Evolutionary conservation across 176 grass and related monocot genomes (phyloP).

Genomic region (Rhipidocladum racemiflorum): DNA sequence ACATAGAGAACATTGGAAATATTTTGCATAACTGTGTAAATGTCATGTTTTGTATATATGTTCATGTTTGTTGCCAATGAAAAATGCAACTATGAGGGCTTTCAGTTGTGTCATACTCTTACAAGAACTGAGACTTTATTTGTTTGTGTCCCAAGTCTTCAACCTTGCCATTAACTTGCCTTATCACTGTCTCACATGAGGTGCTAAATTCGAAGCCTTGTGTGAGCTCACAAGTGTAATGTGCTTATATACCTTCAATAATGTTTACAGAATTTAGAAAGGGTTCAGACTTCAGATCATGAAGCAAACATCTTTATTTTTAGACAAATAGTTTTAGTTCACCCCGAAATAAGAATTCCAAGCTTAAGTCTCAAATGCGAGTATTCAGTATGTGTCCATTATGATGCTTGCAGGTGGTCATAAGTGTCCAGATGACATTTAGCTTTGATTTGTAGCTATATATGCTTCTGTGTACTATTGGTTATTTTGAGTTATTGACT

Average conservation of each 20-base stretch:
- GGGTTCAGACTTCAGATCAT: not conserved
- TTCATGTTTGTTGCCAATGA: not conserved
- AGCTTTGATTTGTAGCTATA: conserved; percentile 19
- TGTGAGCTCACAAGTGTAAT: not conserved
- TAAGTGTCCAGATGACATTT: conserved; percentile 2
- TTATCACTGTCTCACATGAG: not conserved
- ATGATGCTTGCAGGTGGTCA: not conserved
- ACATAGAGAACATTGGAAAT: not conserved
- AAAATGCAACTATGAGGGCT: not conserved
- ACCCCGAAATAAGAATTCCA: conserved; percentile 7
- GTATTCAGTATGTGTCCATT: conserved; percentile 1
- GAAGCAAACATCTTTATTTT: not conserved
- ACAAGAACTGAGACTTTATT: not conserved
- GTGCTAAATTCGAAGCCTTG: not conserved
- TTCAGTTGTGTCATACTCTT: not conserved
- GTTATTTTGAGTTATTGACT: conserved; percentile 16
- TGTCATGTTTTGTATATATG: not conserved
- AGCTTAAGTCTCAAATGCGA: not conserved
- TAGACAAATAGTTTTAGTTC: not conserved
- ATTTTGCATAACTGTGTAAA: not conserved
- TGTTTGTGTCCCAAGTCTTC: not conserved
- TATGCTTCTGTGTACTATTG: not conserved
- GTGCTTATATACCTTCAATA: conserved; percentile 13
- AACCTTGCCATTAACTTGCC: not conserved
- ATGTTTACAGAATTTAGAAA: not conserved